phyloP scores from a whole-genome alignment of 1,284 basidiomycete species.

The Moesziomyces sp. region DNA sequence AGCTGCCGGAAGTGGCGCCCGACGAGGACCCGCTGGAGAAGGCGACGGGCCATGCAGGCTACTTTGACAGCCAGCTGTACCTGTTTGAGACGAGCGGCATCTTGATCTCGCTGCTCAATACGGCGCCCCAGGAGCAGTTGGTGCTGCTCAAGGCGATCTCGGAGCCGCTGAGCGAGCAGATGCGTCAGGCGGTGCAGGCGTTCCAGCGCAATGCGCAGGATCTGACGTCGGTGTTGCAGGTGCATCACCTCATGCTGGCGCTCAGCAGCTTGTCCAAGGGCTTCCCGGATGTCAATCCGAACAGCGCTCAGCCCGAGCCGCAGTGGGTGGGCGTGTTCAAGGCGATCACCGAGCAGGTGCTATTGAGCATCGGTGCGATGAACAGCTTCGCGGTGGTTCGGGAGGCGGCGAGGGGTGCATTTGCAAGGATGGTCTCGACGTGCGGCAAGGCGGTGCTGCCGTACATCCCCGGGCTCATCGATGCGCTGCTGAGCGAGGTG shows the following conservation, averaged over 20 bases:
- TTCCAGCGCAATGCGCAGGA: slow-evolving; percentile 70
- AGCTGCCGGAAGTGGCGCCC: slow-evolving; percentile 72
- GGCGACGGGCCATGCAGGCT: slow-evolving; percentile 78
- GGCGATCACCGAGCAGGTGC: slow-evolving; percentile 86
- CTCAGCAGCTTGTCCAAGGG: slow-evolving; percentile 95
- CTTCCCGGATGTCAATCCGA: slow-evolving; percentile 75
- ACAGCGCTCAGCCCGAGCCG: slow-evolving; percentile 74
- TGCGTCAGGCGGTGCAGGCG: slow-evolving; percentile 76
- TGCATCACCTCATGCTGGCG: slow-evolving; percentile 96
- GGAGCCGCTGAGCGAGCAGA: slow-evolving; percentile 81
- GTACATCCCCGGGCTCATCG: slow-evolving; percentile 86
- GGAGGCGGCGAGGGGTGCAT: slow-evolving; percentile 85
- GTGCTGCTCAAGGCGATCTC: slow-evolving; percentile 76
- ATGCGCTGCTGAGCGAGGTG: slow-evolving; percentile 87
- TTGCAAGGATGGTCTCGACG: slow-evolving; percentile 89
- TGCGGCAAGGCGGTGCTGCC: slow-evolving; percentile 80
- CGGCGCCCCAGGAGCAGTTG: slow-evolving; percentile 77
- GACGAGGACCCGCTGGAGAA: slow-evolving; percentile 77
- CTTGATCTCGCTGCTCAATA: slow-evolving; percentile 81
- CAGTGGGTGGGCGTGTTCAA: slow-evolving; percentile 83
- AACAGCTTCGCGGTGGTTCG: slow-evolving; percentile 87
- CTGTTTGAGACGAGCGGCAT: slow-evolving; percentile 92
- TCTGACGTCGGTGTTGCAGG: slow-evolving; percentile 80
- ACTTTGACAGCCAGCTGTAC: slow-evolving; percentile 92
- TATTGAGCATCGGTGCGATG: slow-evolving; percentile 88